These are phyloP conservation scores for Agaricus blazei DNA, from an alignment of 768 basidiomycete genomes.

Conservation along the genomic window DNA sequence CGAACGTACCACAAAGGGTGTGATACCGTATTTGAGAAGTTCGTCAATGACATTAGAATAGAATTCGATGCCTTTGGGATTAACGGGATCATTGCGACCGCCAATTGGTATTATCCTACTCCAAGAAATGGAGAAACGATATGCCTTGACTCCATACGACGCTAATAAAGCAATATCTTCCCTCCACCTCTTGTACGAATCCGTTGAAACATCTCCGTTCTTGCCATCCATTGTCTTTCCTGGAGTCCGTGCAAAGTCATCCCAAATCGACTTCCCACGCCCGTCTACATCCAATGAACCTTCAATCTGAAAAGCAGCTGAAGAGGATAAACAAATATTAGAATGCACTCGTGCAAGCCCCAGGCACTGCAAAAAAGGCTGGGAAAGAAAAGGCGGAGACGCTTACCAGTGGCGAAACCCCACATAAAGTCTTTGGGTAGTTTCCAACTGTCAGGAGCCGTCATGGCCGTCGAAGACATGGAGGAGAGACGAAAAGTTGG, in stretches of 20 bases:
- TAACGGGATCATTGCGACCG: constrained; percentile 68
- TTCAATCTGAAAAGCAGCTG: constrained; percentile 72
- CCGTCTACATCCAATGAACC: constrained; percentile 57
- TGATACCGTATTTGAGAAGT: constrained; percentile 56
- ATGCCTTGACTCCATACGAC: constrained; percentile 62
- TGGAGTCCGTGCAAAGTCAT: constrained; percentile 59
- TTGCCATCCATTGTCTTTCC: constrained; percentile 68
- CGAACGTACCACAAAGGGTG: constrained; percentile 54
- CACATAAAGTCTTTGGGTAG: constrained; percentile 60
- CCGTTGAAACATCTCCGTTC: constrained; percentile 65
- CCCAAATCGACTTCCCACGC: constrained; percentile 71
- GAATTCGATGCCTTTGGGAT: constrained; percentile 61
- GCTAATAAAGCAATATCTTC: constrained; percentile 61
- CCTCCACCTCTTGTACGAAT: constrained; percentile 65
- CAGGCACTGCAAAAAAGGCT: not conserved
- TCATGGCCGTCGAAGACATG: constrained; percentile 21
- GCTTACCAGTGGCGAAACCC: constrained; percentile 66
- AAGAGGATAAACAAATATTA: constrained; percentile 8
- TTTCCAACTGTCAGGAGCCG: constrained; percentile 28
- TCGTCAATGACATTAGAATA: constrained; percentile 71
- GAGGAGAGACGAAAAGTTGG: constrained; percentile 21
- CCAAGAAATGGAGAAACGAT: constrained; percentile 78
- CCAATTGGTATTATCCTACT: constrained; percentile 70
- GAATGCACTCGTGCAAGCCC: not conserved
- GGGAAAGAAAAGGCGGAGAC: not conserved